These are phyloP conservation scores for Phanerochaete carnosa DNA, from an alignment of 768 basidiomycete species.

Conservation along the genomic window DNA sequence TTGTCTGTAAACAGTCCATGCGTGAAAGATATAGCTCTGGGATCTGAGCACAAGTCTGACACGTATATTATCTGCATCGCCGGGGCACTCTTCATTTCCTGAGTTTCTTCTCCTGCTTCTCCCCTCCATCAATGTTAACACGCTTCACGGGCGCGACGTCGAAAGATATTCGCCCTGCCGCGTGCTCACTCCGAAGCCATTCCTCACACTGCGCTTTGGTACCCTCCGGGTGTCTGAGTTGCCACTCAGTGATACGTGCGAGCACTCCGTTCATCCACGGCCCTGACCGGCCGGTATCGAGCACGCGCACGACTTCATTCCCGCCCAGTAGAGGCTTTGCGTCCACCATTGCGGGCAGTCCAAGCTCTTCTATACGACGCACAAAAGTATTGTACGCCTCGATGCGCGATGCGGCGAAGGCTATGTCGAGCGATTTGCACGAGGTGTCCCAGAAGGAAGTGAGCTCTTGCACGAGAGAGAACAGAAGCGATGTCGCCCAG, in stretches of 20 bases:
- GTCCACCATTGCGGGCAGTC: conserved; percentile 58
- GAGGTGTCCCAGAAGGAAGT: conserved; percentile 45
- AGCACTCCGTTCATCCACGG: conserved; percentile 67
- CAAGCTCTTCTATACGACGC: conserved; percentile 55
- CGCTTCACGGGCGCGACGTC: conserved; percentile 25
- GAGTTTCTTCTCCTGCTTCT: conserved; percentile 25
- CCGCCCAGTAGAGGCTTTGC: conserved; percentile 78
- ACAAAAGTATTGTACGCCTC: conserved; percentile 65
- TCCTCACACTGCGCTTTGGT: conserved; percentile 62
- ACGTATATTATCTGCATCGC: neutral
- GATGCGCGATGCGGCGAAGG: conserved; percentile 34
- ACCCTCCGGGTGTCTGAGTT: conserved; percentile 69
- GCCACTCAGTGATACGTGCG: conserved; percentile 77
- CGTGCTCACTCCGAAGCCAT: conserved; percentile 64
- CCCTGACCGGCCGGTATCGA: conserved; percentile 58
- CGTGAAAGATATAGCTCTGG: neutral
- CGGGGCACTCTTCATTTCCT: neutral
- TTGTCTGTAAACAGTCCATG: too few relatives aligned
- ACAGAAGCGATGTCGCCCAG: conserved; percentile 72
- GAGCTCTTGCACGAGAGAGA: conserved; percentile 73
- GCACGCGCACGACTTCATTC: conserved; percentile 50
- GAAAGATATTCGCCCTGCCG: conserved; percentile 40
- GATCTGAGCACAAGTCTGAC: neutral
- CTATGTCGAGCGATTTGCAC: conserved; percentile 38
- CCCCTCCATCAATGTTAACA: conserved; percentile 17